Evolutionary conservation across 2,329 filamentous ascomycete species (phyloP).

Genomic region (Aspergillus thermomutatus): DNA sequence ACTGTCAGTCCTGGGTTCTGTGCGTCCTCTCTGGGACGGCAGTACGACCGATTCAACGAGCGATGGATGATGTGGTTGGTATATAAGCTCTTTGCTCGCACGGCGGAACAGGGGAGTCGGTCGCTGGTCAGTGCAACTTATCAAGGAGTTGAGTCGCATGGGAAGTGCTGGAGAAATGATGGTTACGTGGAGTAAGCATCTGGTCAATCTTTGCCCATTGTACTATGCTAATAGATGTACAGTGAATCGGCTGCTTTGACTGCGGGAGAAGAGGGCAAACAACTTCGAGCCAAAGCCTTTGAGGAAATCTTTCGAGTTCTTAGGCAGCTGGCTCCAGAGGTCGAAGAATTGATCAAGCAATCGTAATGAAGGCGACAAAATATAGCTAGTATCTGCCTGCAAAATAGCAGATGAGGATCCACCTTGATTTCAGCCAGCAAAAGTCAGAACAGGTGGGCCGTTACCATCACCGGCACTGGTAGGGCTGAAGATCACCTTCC

Average conservation of each 20-base stretch:
- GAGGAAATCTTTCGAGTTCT: constrained; percentile 38
- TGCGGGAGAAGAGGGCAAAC: constrained; percentile 30
- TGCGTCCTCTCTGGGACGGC: constrained; percentile 39
- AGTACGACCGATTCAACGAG: constrained; percentile 36
- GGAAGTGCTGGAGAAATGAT: constrained; percentile 44
- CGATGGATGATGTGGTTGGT: constrained; percentile 33
- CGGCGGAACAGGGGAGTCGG: constrained; percentile 44
- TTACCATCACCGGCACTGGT: not conserved
- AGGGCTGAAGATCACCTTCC: constrained; percentile 4
- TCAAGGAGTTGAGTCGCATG: constrained; percentile 42
- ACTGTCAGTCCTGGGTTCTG: constrained; percentile 46
- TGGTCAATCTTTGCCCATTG: not conserved
- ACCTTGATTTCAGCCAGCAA: not conserved
- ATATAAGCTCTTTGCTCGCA: constrained; percentile 39
- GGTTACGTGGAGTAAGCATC: constrained; percentile 34
- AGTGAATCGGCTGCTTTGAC: constrained; percentile 35
- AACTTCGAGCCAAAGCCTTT: constrained; percentile 40
- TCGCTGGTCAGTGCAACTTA: constrained; percentile 42
- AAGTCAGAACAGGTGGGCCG: not conserved
- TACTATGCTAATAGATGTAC: constrained; percentile 13
- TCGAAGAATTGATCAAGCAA: constrained; percentile 13
- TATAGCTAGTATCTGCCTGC: not conserved
- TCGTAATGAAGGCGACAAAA: not conserved
- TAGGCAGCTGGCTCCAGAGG: constrained; percentile 19
- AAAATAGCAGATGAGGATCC: not conserved